Evolutionary conservation across 352 stramenopile genomes (phyloP), one percentile per base, ranked within the genome.

Genomic region (Phytopythium cucurbitacearum): DNA sequence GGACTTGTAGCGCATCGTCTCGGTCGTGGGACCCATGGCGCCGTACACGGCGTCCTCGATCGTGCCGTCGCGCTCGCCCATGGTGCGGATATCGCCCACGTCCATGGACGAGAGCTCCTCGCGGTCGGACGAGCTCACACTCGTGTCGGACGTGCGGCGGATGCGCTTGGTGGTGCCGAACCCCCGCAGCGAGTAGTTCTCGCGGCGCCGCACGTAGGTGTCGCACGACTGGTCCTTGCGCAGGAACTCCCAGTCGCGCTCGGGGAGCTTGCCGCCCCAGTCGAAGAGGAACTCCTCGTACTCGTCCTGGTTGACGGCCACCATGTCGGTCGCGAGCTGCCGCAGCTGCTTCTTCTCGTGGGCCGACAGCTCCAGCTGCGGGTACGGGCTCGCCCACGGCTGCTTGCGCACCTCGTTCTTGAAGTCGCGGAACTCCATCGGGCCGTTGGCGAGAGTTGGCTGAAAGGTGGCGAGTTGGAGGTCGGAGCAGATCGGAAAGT

Each of bases 261-360:
- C 48, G 4, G 48, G 48, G 15, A 53, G 48, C 48, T 39, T 37
- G 36, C 36, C 15, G 36, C 9, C 13, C 48, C 37, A 46, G 48
- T 53, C 48, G 38, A 53, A 53, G 9, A 53, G 37, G 48, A 45
- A 53, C n/a, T 64, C 53, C 42, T 64, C 48, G 57, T 71, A 75
- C 33, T 53, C 48, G 36, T 53, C 48, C 36, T 46, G 37, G 48
- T 53, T 53, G 37, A 53, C 48, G 36, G 44, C 36, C 48, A 65
- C 57, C 28, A 55, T 57, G 35, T 71, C 48, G 42, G 64, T 48
- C 37, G 70, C 59, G 11, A 62, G 54, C 38, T 68, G 46, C 6
- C 63, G 59, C 32, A 66, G 40, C 40, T 64, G 48, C 48, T 53
- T 53, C 48, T 53, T 53, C 38, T 53, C 48, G 37, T 53, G 48